These are phyloP conservation scores for Lichtheimia ornata DNA, from an alignment of 371 early-diverging fungal species.

Conservation along the genomic window DNA sequence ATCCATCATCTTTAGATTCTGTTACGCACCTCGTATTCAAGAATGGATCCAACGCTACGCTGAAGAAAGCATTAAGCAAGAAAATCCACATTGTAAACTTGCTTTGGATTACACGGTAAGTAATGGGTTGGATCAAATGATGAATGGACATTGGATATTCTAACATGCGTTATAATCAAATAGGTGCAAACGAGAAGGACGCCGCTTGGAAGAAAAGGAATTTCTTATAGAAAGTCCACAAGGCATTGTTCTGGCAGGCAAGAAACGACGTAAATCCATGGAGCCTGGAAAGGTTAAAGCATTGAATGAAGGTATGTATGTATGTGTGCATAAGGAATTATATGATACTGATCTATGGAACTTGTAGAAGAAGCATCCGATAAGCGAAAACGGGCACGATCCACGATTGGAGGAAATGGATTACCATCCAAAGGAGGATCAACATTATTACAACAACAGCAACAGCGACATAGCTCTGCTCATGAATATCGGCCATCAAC, in stretches of 20 bases:
- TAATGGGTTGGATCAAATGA: not conserved
- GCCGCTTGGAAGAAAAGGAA: conserved; percentile 34
- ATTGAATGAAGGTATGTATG: conserved; percentile 15
- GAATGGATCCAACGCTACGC: conserved; percentile 44
- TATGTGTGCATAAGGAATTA: not conserved
- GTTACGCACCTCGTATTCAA: conserved; percentile 50
- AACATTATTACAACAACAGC: too few relatives aligned
- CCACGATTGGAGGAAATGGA: too few relatives aligned
- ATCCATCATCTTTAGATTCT: conserved; percentile 24
- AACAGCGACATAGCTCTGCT: too few relatives aligned
- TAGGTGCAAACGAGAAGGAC: conserved; percentile 39
- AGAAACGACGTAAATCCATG: conserved; percentile 46
- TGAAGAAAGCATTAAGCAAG: conserved; percentile 38
- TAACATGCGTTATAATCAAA: not conserved
- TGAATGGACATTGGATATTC: not conserved
- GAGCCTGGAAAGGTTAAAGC: conserved; percentile 47
- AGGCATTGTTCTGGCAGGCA: conserved; percentile 24
- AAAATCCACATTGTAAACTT: conserved; percentile 37
- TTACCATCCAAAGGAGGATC: too few relatives aligned
- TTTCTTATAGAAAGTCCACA: conserved; percentile 39
- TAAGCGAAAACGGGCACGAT: not conserved
- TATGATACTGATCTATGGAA: too few relatives aligned
- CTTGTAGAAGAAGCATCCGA: too few relatives aligned
- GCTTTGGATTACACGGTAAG: conserved; percentile 39
- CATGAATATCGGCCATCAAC: too few relatives aligned